A percentile compares a stretch with the other conserved stretches of the same genome.
Conservation (phyloP, 2,329 filamentous ascomycete species). For the Ambrosiella beaveri region DNA sequence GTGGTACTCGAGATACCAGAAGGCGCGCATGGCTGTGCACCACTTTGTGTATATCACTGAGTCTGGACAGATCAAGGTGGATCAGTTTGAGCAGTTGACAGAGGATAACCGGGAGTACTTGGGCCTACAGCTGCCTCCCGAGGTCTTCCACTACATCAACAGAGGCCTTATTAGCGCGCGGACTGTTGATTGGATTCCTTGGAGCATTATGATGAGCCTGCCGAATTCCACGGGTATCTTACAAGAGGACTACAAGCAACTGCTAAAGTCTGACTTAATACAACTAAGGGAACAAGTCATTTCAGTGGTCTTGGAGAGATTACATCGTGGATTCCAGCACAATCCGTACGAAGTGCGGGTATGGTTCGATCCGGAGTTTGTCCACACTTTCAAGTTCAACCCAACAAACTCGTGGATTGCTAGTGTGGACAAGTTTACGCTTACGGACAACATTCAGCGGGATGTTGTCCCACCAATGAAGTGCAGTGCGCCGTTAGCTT, state of each 20-base stretch:
- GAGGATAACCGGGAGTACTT: constrained; percentile 78
- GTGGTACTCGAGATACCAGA: constrained; percentile 76
- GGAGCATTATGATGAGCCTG: constrained; percentile 57
- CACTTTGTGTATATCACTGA: constrained; percentile 71
- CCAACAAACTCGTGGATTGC: constrained; percentile 40
- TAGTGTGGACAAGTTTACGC: constrained; percentile 27
- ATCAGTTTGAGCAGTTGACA: constrained; percentile 57
- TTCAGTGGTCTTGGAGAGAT: constrained; percentile 57
- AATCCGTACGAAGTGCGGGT: constrained; percentile 52
- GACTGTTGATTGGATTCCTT: constrained; percentile 66
- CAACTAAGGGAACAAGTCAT: constrained; percentile 61
- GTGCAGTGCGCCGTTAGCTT: constrained; percentile 30
- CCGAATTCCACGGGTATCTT: constrained; percentile 76
- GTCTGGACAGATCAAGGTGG: constrained; percentile 59
- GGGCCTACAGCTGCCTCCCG: constrained; percentile 73
- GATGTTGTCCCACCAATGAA: background rate
- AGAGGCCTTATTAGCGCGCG: constrained; percentile 64
- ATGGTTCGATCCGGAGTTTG: constrained; percentile 64
- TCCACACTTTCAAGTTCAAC: constrained; percentile 35
- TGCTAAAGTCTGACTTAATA: constrained; percentile 59
- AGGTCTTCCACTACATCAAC: constrained; percentile 80
- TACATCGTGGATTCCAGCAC: constrained; percentile 68
- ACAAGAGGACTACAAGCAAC: constrained; percentile 61
- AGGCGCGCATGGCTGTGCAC: constrained; percentile 67
- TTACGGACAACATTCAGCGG: constrained; percentile 15